Conservation (phyloP, 192 early-diverging fungal species). For the Entomortierella lignicola region DNA sequence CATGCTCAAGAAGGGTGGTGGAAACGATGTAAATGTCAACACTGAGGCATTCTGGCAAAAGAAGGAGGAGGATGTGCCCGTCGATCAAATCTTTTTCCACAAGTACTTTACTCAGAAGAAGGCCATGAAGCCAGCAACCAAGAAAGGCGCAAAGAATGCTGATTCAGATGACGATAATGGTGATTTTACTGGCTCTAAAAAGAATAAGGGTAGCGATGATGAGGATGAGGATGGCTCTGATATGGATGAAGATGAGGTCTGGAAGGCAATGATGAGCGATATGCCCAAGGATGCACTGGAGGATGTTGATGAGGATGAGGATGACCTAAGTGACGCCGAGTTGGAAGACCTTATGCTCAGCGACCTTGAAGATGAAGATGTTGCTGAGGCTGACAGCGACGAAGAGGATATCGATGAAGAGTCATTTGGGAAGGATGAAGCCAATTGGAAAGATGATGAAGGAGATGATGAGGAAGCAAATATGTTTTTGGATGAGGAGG, state of each 20-base stretch:
- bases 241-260: constrained; percentile 86
- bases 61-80: constrained; percentile 72
- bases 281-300: constrained; percentile 70
- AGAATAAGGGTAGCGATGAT: constrained; percentile 53
- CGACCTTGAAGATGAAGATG: constrained; percentile 58
- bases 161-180: constrained; percentile 44
- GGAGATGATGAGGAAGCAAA: constrained; percentile 61
- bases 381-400: constrained; percentile 57
- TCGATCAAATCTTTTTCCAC: constrained; percentile 85
- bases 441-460: constrained; percentile 60
- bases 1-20: constrained; percentile 75
- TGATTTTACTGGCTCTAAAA: constrained; percentile 52
- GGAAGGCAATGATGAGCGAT: constrained; percentile 85
- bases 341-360: constrained; percentile 58
- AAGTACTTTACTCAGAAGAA: constrained; percentile 78
- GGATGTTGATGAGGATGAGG: constrained; percentile 65
- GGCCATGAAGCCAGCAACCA: constrained; percentile 25
- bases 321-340: constrained; percentile 58
- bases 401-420: constrained; percentile 64
- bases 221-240: constrained; percentile 57
- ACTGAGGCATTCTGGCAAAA: constrained; percentile 68
- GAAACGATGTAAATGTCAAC: constrained; percentile 74
- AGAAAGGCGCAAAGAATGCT: constrained; percentile 40
- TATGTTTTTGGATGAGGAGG: constrained; percentile 73
- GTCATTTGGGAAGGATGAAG: constrained; percentile 66